These are phyloP conservation scores for Tolypocladium amazonense DNA, from an alignment of 2,329 filamentous ascomycete species.

Conservation along the genomic window DNA sequence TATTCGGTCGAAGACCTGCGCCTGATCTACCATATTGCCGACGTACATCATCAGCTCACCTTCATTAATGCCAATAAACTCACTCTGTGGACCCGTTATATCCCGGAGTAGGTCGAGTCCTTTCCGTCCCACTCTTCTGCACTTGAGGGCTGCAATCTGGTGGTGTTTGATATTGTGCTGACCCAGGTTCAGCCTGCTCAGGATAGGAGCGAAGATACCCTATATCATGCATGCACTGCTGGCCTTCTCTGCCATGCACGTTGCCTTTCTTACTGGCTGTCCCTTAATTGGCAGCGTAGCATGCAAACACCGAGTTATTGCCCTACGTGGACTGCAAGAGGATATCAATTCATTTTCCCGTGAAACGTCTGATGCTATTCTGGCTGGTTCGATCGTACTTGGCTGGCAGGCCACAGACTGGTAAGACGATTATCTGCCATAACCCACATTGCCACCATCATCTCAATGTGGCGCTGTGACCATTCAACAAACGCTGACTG, in stretches of 20 bases:
- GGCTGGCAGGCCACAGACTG: conserved; percentile 96
- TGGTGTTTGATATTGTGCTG: neutral
- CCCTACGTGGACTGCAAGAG: conserved; percentile 77
- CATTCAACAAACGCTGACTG: neutral
- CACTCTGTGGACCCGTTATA: conserved; percentile 85
- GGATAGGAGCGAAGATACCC: conserved; percentile 67
- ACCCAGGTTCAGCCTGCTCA: conserved; percentile 33
- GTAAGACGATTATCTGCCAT: conserved; percentile 40
- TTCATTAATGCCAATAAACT: conserved; percentile 69
- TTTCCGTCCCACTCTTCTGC: too few relatives aligned
- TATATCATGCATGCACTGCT: conserved; percentile 94
- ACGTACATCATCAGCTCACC: conserved; percentile 74
- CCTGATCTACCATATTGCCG: conserved; percentile 82
- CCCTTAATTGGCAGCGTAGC: conserved; percentile 78
- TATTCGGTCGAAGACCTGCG: conserved; percentile 72
- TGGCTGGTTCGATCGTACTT: conserved; percentile 82
- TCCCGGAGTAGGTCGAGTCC: conserved; percentile 65
- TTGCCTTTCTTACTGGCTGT: conserved; percentile 81
- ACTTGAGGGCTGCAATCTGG: too few relatives aligned
- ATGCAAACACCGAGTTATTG: conserved; percentile 77
- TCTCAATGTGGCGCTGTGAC: neutral
- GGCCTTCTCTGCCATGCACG: conserved; percentile 84
- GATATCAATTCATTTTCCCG: conserved; percentile 80
- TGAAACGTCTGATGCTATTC: conserved; percentile 79
- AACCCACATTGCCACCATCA: neutral